Evolutionary conservation across 169 alveolate genomes (phyloP), one percentile per base, ranked within the genome.

Genomic region (Plasmodium yoelii): DNA sequence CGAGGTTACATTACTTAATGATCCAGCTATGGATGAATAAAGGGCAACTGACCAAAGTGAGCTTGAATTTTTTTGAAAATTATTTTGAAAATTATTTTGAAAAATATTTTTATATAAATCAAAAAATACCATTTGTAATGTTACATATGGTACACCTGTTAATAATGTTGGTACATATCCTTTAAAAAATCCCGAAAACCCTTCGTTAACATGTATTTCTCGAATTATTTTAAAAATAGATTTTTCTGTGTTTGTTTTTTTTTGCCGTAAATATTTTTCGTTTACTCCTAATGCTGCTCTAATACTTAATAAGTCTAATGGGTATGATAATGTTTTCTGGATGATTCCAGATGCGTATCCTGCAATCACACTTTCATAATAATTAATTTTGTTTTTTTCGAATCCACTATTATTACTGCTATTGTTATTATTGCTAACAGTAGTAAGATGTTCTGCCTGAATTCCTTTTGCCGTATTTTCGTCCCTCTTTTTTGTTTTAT

Each of bases 61-160:
- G 47, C 26, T 73, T 24, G 65, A 63, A 39, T 56, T 63, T 12
- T 65, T 63, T 5, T 87, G 56, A 34, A 64, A 77, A 46, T 65
- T 69, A 28, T 65, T 63, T 5, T 87, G 56, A 34, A 64, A 77
- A 46, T 65, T 69, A 28, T 46, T 87, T 65, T 53, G 71, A 57
- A 89, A 67, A 26, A 69, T 49, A 60, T 75, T 84, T 91, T 94
- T 93, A 80, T 94, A 93, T 22, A 93, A 64, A 39, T 95, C 97
- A 77, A 93, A 96, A 49, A 95, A 89, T 28, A 96, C 46, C 97
- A 95, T 92, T 73, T 95, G 98, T 70, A 95, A 88, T 61, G 97
- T 94, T 60, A 96, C 97, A 72, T 96, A 96, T 0, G 98, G 96
- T 56, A 91, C 95, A 4, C 98, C 98, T 10, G 98, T 93, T 73